Percentiles rank a stretch among this genome's conserved stretches.
Evolutionary conservation across 1,284 basidiomycete species (phyloP).

Genomic region (Grifola frondosa): DNA sequence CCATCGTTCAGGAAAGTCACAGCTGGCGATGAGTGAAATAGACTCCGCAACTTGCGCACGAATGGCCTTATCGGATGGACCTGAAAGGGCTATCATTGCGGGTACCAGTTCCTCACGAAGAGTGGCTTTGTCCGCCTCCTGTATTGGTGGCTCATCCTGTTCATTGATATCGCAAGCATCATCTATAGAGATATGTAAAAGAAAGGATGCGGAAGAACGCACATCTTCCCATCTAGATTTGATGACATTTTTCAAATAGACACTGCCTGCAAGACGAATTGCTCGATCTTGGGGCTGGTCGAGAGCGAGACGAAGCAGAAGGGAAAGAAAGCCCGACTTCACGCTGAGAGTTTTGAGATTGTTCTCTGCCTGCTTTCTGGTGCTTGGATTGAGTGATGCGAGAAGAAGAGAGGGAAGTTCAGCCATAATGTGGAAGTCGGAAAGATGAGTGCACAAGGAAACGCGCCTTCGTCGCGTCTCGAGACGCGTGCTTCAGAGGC

Average conservation of each 20-base stretch:
- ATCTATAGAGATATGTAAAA: background rate
- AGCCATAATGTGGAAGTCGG: slow-evolving; percentile 44
- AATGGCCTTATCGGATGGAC: slow-evolving; percentile 62
- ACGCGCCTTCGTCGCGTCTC: too few relatives aligned
- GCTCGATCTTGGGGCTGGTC: slow-evolving; percentile 65
- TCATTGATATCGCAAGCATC: slow-evolving; percentile 15
- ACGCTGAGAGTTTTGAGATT: slow-evolving; percentile 64
- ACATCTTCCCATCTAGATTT: slow-evolving; percentile 88
- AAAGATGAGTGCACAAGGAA: background rate
- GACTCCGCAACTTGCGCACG: slow-evolving; percentile 88
- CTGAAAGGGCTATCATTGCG: slow-evolving; percentile 78
- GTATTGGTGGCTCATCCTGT: slow-evolving; percentile 63
- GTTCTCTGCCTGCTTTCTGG: slow-evolving; percentile 80
- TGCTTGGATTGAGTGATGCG: slow-evolving; percentile 71
- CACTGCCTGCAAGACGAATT: slow-evolving; percentile 77
- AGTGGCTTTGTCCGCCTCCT: slow-evolving; percentile 64
- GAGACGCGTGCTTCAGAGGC: too few relatives aligned
- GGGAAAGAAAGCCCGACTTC: slow-evolving; percentile 78
- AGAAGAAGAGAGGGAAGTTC: slow-evolving; percentile 66
- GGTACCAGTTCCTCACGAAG: slow-evolving; percentile 75
- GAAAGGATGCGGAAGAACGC: slow-evolving; percentile 24
- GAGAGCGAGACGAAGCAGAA: slow-evolving; percentile 73
- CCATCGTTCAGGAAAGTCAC: slow-evolving; percentile 89
- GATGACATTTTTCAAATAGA: slow-evolving; percentile 88
- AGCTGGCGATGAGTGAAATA: slow-evolving; percentile 82